A percentile compares a stretch with the other conserved stretches of the same genome.
phyloP scores from a whole-genome alignment of 495 filamentous ascomycete species.

The Oidiodendron maius region DNA sequence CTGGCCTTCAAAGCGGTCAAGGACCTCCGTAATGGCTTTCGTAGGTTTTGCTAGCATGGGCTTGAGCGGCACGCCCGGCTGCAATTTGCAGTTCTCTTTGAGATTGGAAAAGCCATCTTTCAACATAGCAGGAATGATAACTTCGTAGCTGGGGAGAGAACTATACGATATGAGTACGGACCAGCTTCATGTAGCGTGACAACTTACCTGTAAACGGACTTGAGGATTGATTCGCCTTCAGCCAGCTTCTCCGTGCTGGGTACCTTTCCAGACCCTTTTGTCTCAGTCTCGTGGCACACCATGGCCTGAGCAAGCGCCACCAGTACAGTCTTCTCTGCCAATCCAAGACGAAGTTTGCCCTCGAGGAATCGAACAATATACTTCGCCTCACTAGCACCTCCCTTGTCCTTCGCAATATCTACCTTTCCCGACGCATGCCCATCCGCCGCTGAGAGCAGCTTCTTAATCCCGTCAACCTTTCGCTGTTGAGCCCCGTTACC shows the following conservation, averaged over 20 bases:
- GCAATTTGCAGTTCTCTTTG: conserved; percentile 80
- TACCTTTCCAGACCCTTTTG: conserved; percentile 55
- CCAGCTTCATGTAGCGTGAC: not conserved
- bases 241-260: conserved; percentile 69
- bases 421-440: conserved; percentile 63
- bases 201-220: conserved; percentile 78
- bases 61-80: conserved; percentile 91
- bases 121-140: conserved; percentile 85
- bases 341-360: conserved; percentile 83
- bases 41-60: conserved; percentile 99
- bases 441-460: conserved; percentile 84
- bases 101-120: conserved; percentile 79
- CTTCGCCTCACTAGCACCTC: conserved; percentile 91
- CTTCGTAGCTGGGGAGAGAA: conserved; percentile 90
- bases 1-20: conserved; percentile 93
- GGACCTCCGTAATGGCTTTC: conserved; percentile 96
- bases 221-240: conserved; percentile 78
- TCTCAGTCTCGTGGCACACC: conserved; percentile 69
- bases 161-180: conserved; percentile 34
- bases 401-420: conserved; percentile 89
- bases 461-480: conserved; percentile 93
- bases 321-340: conserved; percentile 89
- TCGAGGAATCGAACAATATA: conserved; percentile 89
- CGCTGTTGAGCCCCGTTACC: conserved; percentile 84
- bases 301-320: conserved; percentile 85